These are phyloP conservation scores for Teunomyces panamensis DNA, from an alignment of 805 yeast species.

Conservation along the genomic window DNA sequence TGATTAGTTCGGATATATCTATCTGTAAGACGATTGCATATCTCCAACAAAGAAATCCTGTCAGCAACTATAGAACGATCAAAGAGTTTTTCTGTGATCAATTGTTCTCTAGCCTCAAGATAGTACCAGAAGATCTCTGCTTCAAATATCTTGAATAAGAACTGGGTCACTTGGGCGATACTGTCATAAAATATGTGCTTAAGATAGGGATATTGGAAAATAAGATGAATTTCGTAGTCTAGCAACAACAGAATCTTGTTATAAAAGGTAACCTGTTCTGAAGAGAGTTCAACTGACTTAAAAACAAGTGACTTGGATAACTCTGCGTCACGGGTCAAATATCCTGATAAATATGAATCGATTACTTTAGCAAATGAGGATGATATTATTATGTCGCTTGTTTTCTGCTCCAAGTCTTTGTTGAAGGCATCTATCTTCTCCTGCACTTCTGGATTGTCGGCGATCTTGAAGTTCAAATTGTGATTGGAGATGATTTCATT, in stretches of 20 bases:
- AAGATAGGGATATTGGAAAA: constrained; percentile 10
- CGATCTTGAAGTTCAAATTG: constrained; percentile 4
- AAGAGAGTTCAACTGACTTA: background rate
- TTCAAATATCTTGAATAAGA: constrained; percentile 17
- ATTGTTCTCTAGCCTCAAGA: constrained; percentile 29
- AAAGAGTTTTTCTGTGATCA: constrained; percentile 24
- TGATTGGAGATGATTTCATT: constrained; percentile 1
- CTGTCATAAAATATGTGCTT: constrained; percentile 26
- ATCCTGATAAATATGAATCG: constrained; percentile 5
- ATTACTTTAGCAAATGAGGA: constrained; percentile 20
- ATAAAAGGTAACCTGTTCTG: constrained; percentile 7
- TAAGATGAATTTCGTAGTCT: constrained; percentile 24
- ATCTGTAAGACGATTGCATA: constrained; percentile 39
- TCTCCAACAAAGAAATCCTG: constrained; percentile 38
- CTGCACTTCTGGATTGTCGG: background rate
- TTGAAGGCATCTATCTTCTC: constrained; percentile 21
- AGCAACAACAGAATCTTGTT: constrained; percentile 20
- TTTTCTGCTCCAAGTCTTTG: constrained; percentile 16
- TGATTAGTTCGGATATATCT: constrained; percentile 16
- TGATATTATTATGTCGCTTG: constrained; percentile 18
- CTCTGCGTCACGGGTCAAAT: background rate
- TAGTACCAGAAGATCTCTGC: constrained; percentile 35
- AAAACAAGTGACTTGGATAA: background rate
- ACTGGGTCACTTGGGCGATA: constrained; percentile 19
- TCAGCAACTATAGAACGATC: constrained; percentile 27